Evolutionary conservation across 495 filamentous ascomycete species (phyloP), one percentile per base, ranked within the genome.

Genomic region (Podospora comata): DNA sequence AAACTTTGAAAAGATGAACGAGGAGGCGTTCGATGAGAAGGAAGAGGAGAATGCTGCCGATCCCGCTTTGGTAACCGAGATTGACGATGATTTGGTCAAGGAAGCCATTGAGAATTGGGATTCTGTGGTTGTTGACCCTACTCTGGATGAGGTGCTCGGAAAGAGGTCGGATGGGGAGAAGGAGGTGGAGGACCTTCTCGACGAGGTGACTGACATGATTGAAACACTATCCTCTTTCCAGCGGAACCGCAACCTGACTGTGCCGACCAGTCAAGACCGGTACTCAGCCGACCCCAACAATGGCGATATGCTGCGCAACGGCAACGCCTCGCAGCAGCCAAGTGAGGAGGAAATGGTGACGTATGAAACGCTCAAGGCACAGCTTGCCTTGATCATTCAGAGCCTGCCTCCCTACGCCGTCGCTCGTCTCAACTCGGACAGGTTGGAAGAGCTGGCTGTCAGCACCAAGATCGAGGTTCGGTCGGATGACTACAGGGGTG

Each of bases 191-290:
- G 90, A 92, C n/a, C 72, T 94, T 34, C 83, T 97, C 23, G 77
- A 85, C 23, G 91, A 94, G 34, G 87, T 97, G 26, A 93, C 92
- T 7, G 91, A 96, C 61, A 76, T 96, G 65, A 84, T 97, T 27
- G 89, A 96, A 71, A 94, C 92, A 2, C 82, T 97, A 20, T 86
- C 90, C 66, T 97, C 94, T 0, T 91, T 93, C 73, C 94, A 97
- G 77, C 89, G 88, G 57, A 92, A 92, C 69, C 90, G 93, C 58
- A 92, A 90, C 67, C 82, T 89, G 32, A 90, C 82, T 4, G 70
- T 91, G 11, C 81, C 80, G 55, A 80, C 80, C 30, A 81, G 81
- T 74, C 78, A 83, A 73, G 80, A 81, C 72, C 74, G 84, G 55
- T 79, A 79, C 71, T 76, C 78, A 66, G 70, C 79, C 60, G 84